Evolutionary conservation across 805 yeast species (phyloP).

Genomic region (Candida piceae): DNA sequence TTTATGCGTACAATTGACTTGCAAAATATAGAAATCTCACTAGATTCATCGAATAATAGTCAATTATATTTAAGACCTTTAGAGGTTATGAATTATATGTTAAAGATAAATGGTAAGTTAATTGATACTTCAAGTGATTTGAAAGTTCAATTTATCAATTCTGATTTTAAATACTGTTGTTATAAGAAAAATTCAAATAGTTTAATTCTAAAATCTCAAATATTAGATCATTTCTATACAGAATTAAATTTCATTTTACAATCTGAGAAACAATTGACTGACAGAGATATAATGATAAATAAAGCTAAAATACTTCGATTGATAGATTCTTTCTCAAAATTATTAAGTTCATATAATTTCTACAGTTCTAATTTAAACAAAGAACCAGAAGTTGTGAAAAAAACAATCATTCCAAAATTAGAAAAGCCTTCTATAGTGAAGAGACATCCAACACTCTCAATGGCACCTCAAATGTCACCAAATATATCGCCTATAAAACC

Average conservation of each 20-base stretch:
- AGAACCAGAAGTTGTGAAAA: background rate
- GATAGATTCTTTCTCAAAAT: conserved; percentile 5
- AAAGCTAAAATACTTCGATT: conserved; percentile 1
- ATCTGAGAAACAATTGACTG: background rate
- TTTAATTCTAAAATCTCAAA: background rate
- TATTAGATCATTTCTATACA: conserved; percentile 3
- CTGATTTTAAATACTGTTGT: conserved; percentile 3
- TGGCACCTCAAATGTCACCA: too few relatives aligned
- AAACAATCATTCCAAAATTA: background rate
- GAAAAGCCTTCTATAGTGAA: background rate
- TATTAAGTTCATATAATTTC: conserved; percentile 3
- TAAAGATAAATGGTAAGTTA: conserved; percentile 4
- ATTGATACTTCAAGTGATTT: background rate
- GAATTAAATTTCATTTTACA: conserved; percentile 1
- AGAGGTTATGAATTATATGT: conserved; percentile 1
- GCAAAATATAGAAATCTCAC: background rate
- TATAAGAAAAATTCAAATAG: background rate
- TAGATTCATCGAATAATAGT: background rate
- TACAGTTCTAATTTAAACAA: background rate
- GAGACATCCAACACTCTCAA: background rate
- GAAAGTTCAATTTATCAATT: background rate
- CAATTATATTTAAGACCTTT: background rate
- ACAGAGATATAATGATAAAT: background rate
- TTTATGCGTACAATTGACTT: conserved; percentile 4
- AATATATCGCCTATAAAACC: background rate